Percentiles rank a stretch among this genome's conserved stretches.
phyloP scores from a whole-genome alignment of 129 eudicot genomes.

The Daucus carota region DH1_v3.0 NC_030387.2:33707501-33708000 shows the following conservation, averaged over 20 bases:
- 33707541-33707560: conserved; percentile 81
- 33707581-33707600: neutral
- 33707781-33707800: neutral
- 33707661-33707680: neutral
- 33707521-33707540: conserved; percentile 59
- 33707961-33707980: neutral
- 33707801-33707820: neutral
- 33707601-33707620: neutral
- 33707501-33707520: conserved; percentile 71
- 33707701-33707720: conserved; percentile 71
- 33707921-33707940: neutral
- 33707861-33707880: neutral
- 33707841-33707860: neutral
- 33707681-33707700: conserved; percentile 15
- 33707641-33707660: neutral
- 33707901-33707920: neutral
- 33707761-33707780: conserved; percentile 82
- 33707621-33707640: neutral
- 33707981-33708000: neutral
- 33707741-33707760: conserved; percentile 55
- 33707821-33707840: neutral
- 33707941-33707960: neutral
- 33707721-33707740: conserved; percentile 80
- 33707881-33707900: neutral
- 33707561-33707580: conserved; percentile 89